Evolutionary conservation across 2,329 filamentous ascomycete genomes (phyloP), one percentile per base, ranked within the genome.

Genomic region (Fusarium nodosum): DNA sequence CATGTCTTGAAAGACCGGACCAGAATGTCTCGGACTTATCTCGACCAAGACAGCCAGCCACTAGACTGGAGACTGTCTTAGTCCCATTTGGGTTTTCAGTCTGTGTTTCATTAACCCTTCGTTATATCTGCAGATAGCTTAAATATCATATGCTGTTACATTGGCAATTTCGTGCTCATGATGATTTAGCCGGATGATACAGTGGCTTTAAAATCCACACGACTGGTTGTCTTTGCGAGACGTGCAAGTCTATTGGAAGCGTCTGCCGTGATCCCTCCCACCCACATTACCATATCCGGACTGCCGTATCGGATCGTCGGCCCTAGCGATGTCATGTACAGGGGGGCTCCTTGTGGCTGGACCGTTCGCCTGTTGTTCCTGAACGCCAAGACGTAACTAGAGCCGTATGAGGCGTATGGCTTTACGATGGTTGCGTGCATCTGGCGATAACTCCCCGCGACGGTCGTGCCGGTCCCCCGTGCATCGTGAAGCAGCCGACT

Each of bases 271-370:
- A 28, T 38, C 53, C 39, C 30, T 51, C 16, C 16, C 26, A 53
- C 28, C 42, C 46, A 54, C 53, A 47, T 56, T 54, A 10, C 67
- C 51, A 24, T 44, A 64, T 68, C 67, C 67, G 67, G 67, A 33
- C 15, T 41, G 42, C 24, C 24, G n/a, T 39, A 16, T 39, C 46
- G 24, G 39, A 50, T 56, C 26, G 20, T 9, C 51, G 53, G 63
- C 28, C 18, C 59, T 52, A 50, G 54, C 62, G 34, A 68, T 34
- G 16, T 33, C 45, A 64, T 55, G 36, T 34, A 31, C 57, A 41
- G 39, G 39, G 53, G 51, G 33, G 34, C 33, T 51, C 38, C 24
- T 42, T 30, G 36, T 20, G 16, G 15, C 8, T 20, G 13, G 24
- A 11, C 28, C 31, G 16, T 44, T 22, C 22, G 22, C 24, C 11